Percentiles rank a stretch among this genome's conserved stretches.
Evolutionary conservation across 2,329 filamentous ascomycete genomes (phyloP).

Genomic region (Teratosphaeria viscida): DNA sequence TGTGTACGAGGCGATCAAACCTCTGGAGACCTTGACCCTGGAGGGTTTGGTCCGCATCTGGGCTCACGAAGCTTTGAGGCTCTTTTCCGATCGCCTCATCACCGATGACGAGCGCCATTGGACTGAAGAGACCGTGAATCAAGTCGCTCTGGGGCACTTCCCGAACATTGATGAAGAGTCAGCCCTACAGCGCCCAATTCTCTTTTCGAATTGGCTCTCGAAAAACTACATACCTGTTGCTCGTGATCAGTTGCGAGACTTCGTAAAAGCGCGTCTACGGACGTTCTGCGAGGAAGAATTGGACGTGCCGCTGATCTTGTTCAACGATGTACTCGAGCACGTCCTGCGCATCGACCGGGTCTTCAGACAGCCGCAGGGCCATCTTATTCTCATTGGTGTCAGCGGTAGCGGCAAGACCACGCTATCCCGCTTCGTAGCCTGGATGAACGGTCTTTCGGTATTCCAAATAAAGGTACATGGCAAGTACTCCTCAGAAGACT

Average conservation of each 20-base stretch:
- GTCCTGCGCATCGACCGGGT: slow-evolving; percentile 97
- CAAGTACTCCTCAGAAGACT: slow-evolving; percentile 96
- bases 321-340: slow-evolving; percentile 97
- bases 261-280: slow-evolving; percentile 91
- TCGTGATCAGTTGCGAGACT: slow-evolving; percentile 87
- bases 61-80: slow-evolving; percentile 89
- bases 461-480: slow-evolving; percentile 99
- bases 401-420: slow-evolving; percentile 99
- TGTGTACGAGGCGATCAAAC: slow-evolving; percentile 91
- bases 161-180: slow-evolving; percentile 87
- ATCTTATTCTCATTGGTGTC: slow-evolving; percentile 96
- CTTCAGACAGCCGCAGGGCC: slow-evolving; percentile 94
- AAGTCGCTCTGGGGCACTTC: slow-evolving; percentile 85
- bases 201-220: slow-evolving; percentile 99
- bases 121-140: slow-evolving; percentile 80
- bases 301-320: slow-evolving; percentile 95
- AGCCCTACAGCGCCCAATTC: slow-evolving; percentile 81
- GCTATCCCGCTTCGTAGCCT: slow-evolving; percentile 91
- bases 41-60: slow-evolving; percentile 94
- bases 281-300: slow-evolving; percentile 99
- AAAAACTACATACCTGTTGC: slow-evolving; percentile 98
- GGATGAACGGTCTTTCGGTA: slow-evolving; percentile 99
- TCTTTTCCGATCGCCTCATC: slow-evolving; percentile 96
- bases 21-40: slow-evolving; percentile 74
- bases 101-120: slow-evolving; percentile 87